phyloP scores from a whole-genome alignment of 1,284 basidiomycete genomes.

The Ceratobasidium sp. region DNA sequence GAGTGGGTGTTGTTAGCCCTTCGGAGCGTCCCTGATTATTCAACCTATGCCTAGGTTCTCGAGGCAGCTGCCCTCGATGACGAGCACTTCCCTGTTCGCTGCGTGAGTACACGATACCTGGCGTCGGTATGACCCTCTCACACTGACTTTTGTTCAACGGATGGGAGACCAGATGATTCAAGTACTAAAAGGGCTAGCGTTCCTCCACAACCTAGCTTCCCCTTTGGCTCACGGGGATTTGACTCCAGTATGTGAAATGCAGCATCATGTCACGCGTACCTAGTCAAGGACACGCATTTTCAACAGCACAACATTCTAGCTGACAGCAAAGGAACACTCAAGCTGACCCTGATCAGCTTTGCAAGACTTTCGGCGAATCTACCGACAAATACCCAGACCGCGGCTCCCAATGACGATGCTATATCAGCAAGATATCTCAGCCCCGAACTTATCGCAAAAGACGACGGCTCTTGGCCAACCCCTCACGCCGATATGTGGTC shows the following conservation, averaged over 20 bases:
- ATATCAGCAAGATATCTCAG: constrained; percentile 23
- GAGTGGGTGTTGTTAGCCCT: no score
- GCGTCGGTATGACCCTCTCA: neutral
- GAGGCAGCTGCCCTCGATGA: neutral
- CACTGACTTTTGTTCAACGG: neutral
- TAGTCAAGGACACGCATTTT: neutral
- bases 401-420: constrained; percentile 8
- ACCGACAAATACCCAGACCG: neutral
- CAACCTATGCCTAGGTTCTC: neutral
- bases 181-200: neutral
- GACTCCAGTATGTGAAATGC: constrained; percentile 3
- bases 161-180: neutral
- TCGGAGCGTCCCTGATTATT: no score
- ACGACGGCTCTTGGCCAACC: neutral
- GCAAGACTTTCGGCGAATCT: constrained; percentile 10
- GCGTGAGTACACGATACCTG: neutral
- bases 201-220: constrained; percentile 12
- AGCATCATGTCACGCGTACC: no score
- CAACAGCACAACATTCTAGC: constrained; percentile 10
- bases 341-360: constrained; percentile 22
- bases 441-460: constrained; percentile 21
- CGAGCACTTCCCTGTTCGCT: constrained; percentile 1
- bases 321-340: neutral
- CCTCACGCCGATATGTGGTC: constrained; percentile 31
- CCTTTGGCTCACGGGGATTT: constrained; percentile 15